phyloP scores from a whole-genome alignment of 2,329 filamentous ascomycete species.

The Clonostachys sp. region DNA sequence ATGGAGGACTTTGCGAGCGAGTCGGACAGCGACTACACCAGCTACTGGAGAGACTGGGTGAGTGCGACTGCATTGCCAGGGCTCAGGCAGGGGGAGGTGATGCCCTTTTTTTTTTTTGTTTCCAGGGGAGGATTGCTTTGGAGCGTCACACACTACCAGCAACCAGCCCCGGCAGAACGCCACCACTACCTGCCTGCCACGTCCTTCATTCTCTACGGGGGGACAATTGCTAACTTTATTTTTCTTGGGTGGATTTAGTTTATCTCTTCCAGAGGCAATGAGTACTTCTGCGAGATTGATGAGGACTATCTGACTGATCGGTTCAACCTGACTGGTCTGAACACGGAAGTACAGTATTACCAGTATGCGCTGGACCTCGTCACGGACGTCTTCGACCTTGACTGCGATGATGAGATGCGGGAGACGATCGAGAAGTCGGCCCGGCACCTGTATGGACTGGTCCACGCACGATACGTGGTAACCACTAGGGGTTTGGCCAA shows the following conservation, averaged over 20 bases:
- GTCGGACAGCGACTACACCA: slow-evolving; percentile 97
- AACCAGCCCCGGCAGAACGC: background rate
- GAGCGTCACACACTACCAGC: background rate
- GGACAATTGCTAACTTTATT: background rate
- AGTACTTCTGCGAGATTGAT: slow-evolving; percentile 99
- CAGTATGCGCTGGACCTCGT: slow-evolving; percentile 97
- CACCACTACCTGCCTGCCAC: background rate
- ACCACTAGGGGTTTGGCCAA: slow-evolving; percentile 91
- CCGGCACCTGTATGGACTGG: slow-evolving; percentile 88
- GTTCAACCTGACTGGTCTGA: slow-evolving; percentile 95
- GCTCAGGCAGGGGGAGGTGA: no score
- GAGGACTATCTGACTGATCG: slow-evolving; percentile 97
- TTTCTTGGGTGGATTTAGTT: slow-evolving; percentile 57
- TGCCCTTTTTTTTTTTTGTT: background rate
- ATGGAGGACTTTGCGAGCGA: slow-evolving; percentile 99
- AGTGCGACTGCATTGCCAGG: slow-evolving; percentile 32
- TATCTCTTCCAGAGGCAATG: slow-evolving; percentile 94
- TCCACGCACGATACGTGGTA: slow-evolving; percentile 95
- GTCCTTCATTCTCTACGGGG: background rate
- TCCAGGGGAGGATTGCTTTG: background rate
- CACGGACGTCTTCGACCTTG: slow-evolving; percentile 96
- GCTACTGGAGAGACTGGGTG: slow-evolving; percentile 99
- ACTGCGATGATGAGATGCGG: slow-evolving; percentile 97
- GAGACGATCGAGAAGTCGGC: slow-evolving; percentile 98
- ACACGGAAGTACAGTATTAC: slow-evolving; percentile 97